A percentile compares a stretch with the other conserved stretches of the same genome.
Evolutionary conservation across 768 basidiomycete genomes (phyloP).

Genomic region (Dentipellis fragilis): DNA sequence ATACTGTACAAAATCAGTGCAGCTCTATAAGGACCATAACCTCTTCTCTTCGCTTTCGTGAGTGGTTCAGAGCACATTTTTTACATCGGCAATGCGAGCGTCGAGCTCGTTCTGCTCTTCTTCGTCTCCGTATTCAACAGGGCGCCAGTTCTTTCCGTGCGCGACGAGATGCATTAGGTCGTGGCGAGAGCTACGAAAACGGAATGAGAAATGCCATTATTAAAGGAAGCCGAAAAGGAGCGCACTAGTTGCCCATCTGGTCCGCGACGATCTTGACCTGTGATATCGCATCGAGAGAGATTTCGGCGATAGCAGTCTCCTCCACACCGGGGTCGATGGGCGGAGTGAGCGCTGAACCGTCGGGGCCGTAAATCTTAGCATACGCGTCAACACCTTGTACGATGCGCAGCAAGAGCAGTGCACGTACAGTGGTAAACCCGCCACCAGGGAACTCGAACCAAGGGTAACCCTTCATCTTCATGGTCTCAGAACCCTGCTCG

Average conservation of each 20-base stretch:
- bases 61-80: not conserved
- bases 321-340: not conserved
- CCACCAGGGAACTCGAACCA: not conserved
- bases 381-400: not conserved
- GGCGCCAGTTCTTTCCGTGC: not conserved
- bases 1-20: no score
- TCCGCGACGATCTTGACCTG: not conserved
- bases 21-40: no score
- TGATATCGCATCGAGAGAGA: not conserved
- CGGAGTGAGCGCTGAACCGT: not conserved
- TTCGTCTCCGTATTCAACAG: not conserved
- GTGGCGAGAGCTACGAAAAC: not conserved
- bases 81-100: not conserved
- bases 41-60: no score
- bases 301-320: not conserved
- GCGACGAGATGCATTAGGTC: not conserved
- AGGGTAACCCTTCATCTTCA: not conserved
- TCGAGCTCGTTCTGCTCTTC: not conserved
- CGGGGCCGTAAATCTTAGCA: not conserved
- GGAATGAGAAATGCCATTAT: not conserved
- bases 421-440: not conserved
- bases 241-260: not conserved
- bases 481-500: not conserved
- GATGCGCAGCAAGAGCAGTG: not conserved
- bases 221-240: not conserved